Evolutionary conservation across 257 asterid genomes (phyloP).

Genomic region (Phtheirospermum japonicum): DNA sequence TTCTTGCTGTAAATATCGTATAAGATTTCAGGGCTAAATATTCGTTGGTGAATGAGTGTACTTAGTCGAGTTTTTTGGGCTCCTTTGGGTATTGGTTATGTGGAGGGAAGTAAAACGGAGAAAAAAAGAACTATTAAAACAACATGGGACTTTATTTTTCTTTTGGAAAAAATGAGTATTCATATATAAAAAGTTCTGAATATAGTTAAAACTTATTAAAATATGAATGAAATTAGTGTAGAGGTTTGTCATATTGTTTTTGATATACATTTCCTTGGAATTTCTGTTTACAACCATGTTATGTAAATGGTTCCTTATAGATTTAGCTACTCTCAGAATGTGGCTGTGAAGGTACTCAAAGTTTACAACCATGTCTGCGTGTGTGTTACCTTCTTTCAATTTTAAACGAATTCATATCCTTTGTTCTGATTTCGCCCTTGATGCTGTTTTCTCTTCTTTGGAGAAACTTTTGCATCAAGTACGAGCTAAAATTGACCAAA

Average conservation of each 20-base stretch:
- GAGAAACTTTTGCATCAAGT: not conserved
- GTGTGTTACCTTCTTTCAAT: not conserved
- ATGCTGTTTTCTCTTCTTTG: not conserved
- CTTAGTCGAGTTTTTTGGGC: not conserved
- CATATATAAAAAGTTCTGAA: not conserved
- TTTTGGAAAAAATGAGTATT: not conserved
- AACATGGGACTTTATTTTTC: not conserved
- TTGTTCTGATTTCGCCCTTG: not conserved
- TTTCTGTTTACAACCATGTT: not conserved
- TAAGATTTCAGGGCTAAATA: not conserved
- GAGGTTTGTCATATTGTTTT: not conserved
- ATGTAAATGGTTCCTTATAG: not conserved
- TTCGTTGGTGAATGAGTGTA: not conserved
- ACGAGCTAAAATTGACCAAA: not conserved
- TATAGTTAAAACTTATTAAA: not conserved
- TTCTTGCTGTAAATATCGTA: too few species aligned
- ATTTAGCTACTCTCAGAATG: not conserved
- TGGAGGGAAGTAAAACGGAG: not conserved
- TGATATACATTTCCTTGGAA: not conserved
- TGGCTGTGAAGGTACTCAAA: not conserved
- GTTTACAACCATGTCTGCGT: too few species aligned
- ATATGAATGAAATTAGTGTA: too few species aligned
- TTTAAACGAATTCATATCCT: conserved; percentile 13
- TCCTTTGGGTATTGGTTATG: not conserved
- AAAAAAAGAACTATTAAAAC: not conserved